These are phyloP conservation scores for Thermothielavioides terrestris DNA, from an alignment of 495 filamentous ascomycete species.

Conservation along the genomic window DNA sequence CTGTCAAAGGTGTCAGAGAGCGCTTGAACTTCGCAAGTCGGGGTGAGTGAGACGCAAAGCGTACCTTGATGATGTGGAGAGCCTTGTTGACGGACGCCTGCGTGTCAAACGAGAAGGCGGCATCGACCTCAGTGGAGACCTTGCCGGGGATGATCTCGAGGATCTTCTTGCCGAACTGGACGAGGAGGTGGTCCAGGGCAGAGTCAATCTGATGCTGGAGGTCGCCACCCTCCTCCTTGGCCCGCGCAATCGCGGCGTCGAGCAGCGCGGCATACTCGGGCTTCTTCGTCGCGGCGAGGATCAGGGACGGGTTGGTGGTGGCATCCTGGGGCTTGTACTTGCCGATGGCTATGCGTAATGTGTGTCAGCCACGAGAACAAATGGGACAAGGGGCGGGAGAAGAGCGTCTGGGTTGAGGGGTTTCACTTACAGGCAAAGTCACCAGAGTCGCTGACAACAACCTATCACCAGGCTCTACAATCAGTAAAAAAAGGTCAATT, in stretches of 20 bases:
- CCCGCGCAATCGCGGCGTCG: conserved; percentile 75
- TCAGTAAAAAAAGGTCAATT: conserved; percentile 17
- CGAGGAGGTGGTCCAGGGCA: conserved; percentile 84
- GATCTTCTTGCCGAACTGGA: conserved; percentile 97
- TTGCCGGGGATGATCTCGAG: conserved; percentile 94
- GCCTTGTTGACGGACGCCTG: conserved; percentile 91
- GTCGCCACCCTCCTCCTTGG: conserved; percentile 60
- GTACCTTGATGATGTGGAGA: conserved; percentile 89
- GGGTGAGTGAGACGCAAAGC: conserved; percentile 13
- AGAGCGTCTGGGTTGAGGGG: conserved; percentile 9
- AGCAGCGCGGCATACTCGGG: conserved; percentile 89
- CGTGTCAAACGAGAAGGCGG: conserved; percentile 91
- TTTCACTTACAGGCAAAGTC: conserved; percentile 66
- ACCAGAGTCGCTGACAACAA: conserved; percentile 95
- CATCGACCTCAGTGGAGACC: conserved; percentile 98
- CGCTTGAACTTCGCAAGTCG: neutral
- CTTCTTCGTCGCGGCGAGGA: conserved; percentile 97
- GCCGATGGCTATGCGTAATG: conserved; percentile 64
- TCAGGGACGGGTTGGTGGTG: conserved; percentile 97
- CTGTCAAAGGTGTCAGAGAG: conserved; percentile 37
- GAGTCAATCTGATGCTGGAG: conserved; percentile 72
- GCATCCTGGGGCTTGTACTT: conserved; percentile 99
- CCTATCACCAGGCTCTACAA: conserved; percentile 38
- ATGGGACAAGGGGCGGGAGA: neutral
- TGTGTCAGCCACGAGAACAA: conserved; percentile 20